phyloP scores from a whole-genome alignment of 371 early-diverging fungal species.

The Thermomucor indicae-seudaticae region DNA sequence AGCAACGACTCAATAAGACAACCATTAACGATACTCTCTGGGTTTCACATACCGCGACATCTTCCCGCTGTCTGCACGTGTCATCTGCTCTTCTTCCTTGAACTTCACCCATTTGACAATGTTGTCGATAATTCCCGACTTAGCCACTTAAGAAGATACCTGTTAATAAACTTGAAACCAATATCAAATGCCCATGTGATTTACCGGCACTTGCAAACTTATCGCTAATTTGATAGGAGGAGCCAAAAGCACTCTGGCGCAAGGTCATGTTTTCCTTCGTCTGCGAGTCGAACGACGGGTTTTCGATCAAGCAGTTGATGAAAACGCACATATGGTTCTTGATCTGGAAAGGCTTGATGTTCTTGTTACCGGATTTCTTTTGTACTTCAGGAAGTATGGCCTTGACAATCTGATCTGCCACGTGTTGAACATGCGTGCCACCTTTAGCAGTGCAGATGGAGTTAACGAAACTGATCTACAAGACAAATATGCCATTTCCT shows the following conservation, averaged over 20 bases:
- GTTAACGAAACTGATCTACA: conserved; percentile 95
- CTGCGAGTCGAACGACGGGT: conserved; percentile 99
- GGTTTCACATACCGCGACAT: conserved; percentile 28
- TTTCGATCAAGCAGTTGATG: conserved; percentile 97
- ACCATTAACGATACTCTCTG: background rate
- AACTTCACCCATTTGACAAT: conserved; percentile 77
- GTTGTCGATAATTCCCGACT: conserved; percentile 86
- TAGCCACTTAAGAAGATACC: conserved; percentile 40
- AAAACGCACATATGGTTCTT: conserved; percentile 95
- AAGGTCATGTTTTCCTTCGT: conserved; percentile 99
- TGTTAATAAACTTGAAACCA: background rate
- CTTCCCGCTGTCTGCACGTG: conserved; percentile 91
- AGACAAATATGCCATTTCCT: background rate
- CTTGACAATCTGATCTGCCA: conserved; percentile 89
- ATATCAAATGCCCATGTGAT: background rate
- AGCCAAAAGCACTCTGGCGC: conserved; percentile 82
- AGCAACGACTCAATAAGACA: background rate
- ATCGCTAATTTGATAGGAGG: conserved; percentile 75
- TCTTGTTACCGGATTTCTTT: conserved; percentile 79
- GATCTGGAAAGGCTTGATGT: conserved; percentile 83
- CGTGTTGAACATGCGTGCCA: conserved; percentile 93
- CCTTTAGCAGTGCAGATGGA: conserved; percentile 98
- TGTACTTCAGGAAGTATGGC: conserved; percentile 72
- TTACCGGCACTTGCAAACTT: conserved; percentile 81
- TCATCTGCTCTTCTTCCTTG: conserved; percentile 85